These are phyloP conservation scores for Phaeosphaeria sp. DNA, from an alignment of 2,329 filamentous ascomycete genomes.

Conservation along the genomic window DNA sequence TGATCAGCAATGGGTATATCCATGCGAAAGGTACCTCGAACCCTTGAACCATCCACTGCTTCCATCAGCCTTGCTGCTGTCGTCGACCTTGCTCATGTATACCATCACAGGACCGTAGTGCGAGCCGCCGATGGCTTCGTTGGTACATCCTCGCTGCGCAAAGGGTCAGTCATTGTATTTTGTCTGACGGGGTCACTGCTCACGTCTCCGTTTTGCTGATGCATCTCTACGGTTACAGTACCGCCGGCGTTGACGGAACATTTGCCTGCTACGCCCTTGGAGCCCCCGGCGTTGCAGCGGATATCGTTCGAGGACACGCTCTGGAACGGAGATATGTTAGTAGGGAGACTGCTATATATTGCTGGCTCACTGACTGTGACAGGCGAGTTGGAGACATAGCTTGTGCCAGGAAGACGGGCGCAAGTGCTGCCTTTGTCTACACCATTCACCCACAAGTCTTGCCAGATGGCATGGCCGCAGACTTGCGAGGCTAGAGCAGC, in stretches of 20 bases:
- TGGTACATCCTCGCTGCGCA: slow-evolving; percentile 37
- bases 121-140: slow-evolving; percentile 62
- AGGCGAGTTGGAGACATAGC: slow-evolving; percentile 40
- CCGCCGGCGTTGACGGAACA: slow-evolving; percentile 29
- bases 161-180: too few relatives aligned
- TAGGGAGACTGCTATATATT: background rate
- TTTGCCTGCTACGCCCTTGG: slow-evolving; percentile 26
- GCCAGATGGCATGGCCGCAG: slow-evolving; percentile 57
- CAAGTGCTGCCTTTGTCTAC: slow-evolving; percentile 42
- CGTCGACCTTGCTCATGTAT: slow-evolving; percentile 62
- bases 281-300: slow-evolving; percentile 54
- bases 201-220: slow-evolving; percentile 35
- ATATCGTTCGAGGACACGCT: slow-evolving; percentile 60
- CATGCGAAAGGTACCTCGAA: too few relatives aligned
- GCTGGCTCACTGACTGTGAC: slow-evolving; percentile 40
- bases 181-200: too few relatives aligned
- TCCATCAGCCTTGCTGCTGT: slow-evolving; percentile 46
- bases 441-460: slow-evolving; percentile 55
- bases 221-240: slow-evolving; percentile 37
- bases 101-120: slow-evolving; percentile 63
- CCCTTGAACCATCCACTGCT: slow-evolving; percentile 42
- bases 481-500: slow-evolving; percentile 19
- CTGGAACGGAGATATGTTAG: slow-evolving; percentile 27
- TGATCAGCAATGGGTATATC: too few relatives aligned
- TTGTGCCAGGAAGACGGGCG: slow-evolving; percentile 21